Conservation (phyloP, 805 yeast species). For the Kurtzmaniella fragi region DNA sequence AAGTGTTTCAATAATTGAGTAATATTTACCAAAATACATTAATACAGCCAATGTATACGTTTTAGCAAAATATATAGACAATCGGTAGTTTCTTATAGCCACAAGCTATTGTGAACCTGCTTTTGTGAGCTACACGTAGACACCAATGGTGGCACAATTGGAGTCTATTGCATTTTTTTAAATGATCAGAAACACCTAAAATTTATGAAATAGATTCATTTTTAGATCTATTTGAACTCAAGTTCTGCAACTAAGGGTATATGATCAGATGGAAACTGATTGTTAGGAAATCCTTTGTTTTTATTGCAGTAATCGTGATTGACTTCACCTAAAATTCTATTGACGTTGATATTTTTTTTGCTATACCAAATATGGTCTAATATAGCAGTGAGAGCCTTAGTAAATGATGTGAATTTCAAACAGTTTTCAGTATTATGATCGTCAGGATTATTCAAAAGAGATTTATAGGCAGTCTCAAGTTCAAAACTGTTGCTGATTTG, state of each 20-base stretch:
- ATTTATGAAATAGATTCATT: too few species aligned
- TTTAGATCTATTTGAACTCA: slow-evolving; percentile 5
- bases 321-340: slow-evolving; percentile 49
- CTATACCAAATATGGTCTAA: slow-evolving; percentile 59
- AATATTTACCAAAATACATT: too few species aligned
- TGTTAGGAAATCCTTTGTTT: slow-evolving; percentile 46
- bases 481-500: slow-evolving; percentile 13
- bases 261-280: slow-evolving; percentile 55
- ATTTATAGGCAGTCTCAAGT: slow-evolving; percentile 13
- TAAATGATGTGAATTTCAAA: slow-evolving; percentile 29
- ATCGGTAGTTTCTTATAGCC: too few species aligned
- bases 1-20: too few species aligned
- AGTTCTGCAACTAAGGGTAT: slow-evolving; percentile 33
- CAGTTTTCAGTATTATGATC: slow-evolving; percentile 3
- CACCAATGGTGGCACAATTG: too few species aligned
- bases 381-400: slow-evolving; percentile 45
- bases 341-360: slow-evolving; percentile 30
- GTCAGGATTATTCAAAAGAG: slow-evolving; percentile 8
- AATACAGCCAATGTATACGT: too few species aligned
- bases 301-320: slow-evolving; percentile 24
- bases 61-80: too few species aligned
- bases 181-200: too few species aligned
- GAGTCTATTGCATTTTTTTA: too few species aligned
- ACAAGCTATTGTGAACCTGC: too few species aligned
- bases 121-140: too few species aligned